Evolutionary conservation across 2,329 filamentous ascomycete species (phyloP).

Genomic region (Graphilbum sp.): DNA sequence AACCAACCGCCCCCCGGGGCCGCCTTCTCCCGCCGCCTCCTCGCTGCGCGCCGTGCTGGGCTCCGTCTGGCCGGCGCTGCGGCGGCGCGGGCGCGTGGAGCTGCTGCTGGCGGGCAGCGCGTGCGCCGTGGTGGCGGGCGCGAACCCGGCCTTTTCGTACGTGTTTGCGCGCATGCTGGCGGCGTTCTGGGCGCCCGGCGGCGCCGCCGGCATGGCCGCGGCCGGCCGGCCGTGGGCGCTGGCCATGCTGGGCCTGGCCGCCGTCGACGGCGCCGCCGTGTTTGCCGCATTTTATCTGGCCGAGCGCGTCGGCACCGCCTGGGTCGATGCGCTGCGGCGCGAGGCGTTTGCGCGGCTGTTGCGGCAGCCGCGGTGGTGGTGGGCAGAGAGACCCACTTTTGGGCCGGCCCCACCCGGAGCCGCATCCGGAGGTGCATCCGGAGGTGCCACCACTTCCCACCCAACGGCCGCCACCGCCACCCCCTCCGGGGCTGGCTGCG

Average conservation of each 20-base stretch:
- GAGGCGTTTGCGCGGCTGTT: constrained; percentile 55
- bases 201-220: constrained; percentile 18
- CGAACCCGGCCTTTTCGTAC: constrained; percentile 55
- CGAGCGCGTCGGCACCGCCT: constrained; percentile 55
- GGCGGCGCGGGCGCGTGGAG: constrained; percentile 28
- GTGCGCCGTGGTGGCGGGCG: constrained; percentile 46
- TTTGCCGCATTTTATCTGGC: constrained; percentile 56
- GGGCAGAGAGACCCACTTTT: constrained; percentile 23
- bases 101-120: constrained; percentile 45
- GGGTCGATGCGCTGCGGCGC: constrained; percentile 57
- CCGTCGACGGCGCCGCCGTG: constrained; percentile 46
- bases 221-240: constrained; percentile 51
- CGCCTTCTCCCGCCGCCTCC: no score
- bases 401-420: background rate
- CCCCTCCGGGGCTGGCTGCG: no score
- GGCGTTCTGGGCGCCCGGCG: constrained; percentile 43
- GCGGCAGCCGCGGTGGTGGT: constrained; percentile 63
- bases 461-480: no score
- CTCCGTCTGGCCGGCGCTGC: constrained; percentile 55
- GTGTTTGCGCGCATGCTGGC: constrained; percentile 56
- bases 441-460: no score
- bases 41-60: background rate
- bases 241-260: constrained; percentile 49
- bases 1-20: no score
- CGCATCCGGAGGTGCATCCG: constrained; percentile 33